Evolutionary conservation across 2,329 filamentous ascomycete species (phyloP).

Genomic region (Tolypocladium inflatum): DNA sequence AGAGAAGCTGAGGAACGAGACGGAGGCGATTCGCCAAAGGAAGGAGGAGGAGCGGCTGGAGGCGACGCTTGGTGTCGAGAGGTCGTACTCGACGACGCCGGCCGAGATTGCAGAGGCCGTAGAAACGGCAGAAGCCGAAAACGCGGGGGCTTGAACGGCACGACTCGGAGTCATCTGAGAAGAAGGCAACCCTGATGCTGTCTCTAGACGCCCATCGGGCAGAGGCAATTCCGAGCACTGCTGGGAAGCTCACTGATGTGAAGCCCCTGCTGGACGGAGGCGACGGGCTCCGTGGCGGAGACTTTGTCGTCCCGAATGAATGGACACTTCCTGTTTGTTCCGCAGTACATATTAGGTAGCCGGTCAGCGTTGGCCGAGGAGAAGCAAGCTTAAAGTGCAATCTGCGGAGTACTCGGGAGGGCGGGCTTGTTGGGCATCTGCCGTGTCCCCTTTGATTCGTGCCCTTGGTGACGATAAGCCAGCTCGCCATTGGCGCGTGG

Average conservation of each 20-base stretch:
- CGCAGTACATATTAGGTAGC: background rate
- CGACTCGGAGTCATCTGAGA: background rate
- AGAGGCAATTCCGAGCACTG: conserved; percentile 17
- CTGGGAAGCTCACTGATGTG: conserved; percentile 3
- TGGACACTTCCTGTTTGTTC: background rate
- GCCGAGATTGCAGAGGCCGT: background rate
- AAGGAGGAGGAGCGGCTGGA: conserved; percentile 67
- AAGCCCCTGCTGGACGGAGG: conserved; percentile 6
- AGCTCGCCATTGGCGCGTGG: background rate
- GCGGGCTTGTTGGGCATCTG: background rate
- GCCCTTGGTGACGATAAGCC: background rate
- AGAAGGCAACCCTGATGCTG: background rate
- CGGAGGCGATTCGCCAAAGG: conserved; percentile 61
- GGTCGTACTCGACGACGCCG: background rate
- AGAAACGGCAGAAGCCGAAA: conserved; percentile 2
- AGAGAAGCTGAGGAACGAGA: conserved; percentile 74
- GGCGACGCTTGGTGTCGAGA: conserved; percentile 16
- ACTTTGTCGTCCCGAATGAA: background rate
- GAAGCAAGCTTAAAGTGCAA: background rate
- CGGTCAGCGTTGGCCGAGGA: background rate
- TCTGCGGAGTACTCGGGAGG: background rate
- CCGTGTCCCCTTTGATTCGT: background rate
- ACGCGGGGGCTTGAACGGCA: conserved; percentile 7
- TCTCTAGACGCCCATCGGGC: conserved; percentile 1
- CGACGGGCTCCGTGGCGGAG: background rate